phyloP scores from a whole-genome alignment of 139 green algal species.

The Chlorella sp. region DNA sequence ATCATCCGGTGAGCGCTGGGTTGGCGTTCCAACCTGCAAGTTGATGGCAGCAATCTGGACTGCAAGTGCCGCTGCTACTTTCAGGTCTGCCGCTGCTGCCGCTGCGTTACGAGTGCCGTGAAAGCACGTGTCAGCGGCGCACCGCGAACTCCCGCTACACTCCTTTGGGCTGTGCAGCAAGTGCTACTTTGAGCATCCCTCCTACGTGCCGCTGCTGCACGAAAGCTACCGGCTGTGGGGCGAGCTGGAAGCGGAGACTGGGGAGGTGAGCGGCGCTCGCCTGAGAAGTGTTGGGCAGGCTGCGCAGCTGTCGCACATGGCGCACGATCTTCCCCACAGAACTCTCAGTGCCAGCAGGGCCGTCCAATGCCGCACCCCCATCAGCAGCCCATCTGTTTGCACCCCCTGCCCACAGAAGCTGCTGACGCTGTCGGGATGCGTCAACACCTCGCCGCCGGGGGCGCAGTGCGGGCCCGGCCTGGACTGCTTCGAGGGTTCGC shows the following conservation, averaged over 20 bases:
- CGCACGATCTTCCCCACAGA: too few species aligned
- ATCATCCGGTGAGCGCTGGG: slow-evolving; percentile 74
- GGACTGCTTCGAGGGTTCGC: slow-evolving; percentile 44
- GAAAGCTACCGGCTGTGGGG: slow-evolving; percentile 54
- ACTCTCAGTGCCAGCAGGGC: neutral
- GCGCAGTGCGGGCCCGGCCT: neutral
- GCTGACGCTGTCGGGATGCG: slow-evolving; percentile 46
- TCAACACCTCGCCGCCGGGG: slow-evolving; percentile 22
- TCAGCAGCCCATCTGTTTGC: neutral
- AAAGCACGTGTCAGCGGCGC: too few species aligned
- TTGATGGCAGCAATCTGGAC: too few species aligned
- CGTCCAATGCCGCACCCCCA: too few species aligned
- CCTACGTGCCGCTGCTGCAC: slow-evolving; percentile 63
- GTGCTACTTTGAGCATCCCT: slow-evolving; percentile 59
- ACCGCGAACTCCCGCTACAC: too few species aligned
- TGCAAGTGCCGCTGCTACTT: too few species aligned
- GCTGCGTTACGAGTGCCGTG: too few species aligned
- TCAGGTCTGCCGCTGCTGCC: too few species aligned
- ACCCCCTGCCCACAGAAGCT: slow-evolving; percentile 33
- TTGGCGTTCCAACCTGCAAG: too few species aligned
- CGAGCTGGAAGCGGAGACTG: slow-evolving; percentile 51
- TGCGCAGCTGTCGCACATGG: too few species aligned
- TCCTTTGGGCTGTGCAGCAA: too few species aligned
- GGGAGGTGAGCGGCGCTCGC: slow-evolving; percentile 6
- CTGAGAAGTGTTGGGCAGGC: neutral